Base-by-base conservation (phyloP, 192 early-diverging fungal genomes). In the Coemansia sp. region DNA sequence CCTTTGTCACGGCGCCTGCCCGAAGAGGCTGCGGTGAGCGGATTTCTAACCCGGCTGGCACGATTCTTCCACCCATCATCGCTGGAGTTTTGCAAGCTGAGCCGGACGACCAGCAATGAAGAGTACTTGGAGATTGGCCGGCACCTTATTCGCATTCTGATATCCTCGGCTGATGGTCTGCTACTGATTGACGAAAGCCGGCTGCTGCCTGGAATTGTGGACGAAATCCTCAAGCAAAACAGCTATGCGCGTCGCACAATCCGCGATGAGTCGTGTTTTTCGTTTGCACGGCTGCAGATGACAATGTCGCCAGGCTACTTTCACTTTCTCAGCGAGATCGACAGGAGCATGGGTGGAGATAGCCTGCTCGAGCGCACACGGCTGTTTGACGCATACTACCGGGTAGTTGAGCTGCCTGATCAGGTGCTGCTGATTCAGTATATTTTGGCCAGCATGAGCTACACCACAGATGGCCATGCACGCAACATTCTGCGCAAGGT, bases 291-390 rank as follows among this genome's bases (percentile, higher is more conserved):
- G 12, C 59, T 82, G 71, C 80, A 82, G 25, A 82, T 76, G 74
- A 82, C 80, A 16, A 76, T 82, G 74, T 76, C 80, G 6, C 80
- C 80, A 0, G 80, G 80, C 16, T 82, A 82, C 59, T 82, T 82
- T 39, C 69, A 82, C 59, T 82, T 82, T 68, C 55, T 82, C 35
- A 49, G 61, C 41, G 80, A 76, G 48, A 74, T 82, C 27, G 74
- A 73, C 29, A 29, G 66, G 45, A 77, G 71, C 58, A 50, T 68
- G 19, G 80, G 74, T 19, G 79, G 79, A 9, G 74, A 76, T 50
- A 71, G 61, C 1, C 25, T 82, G 45, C 64, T 82, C 1, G 80
- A 82, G 39, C 74, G 80, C 55, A 67, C 64, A 14, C 62, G 80
- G 1, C 55, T 82, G 57, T 82, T 77, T 45, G 80, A 82, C 53